Percentiles rank a stretch among this genome's conserved stretches.
Conservation (phyloP, 129 eudicot genomes). For the Gnaphalium uliginosum region DNA sequence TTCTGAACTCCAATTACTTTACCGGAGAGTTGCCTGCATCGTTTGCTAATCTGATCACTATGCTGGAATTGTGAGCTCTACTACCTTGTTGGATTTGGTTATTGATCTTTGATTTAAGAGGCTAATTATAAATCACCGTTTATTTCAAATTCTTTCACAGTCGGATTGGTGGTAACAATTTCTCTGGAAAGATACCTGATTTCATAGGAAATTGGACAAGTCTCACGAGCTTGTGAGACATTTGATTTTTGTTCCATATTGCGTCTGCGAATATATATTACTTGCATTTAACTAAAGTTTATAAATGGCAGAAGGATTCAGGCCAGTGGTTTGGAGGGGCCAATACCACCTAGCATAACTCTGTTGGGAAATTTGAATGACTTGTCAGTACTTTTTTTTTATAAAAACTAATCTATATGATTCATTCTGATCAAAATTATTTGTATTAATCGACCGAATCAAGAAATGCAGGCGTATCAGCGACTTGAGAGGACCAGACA, state of each 20-base stretch:
- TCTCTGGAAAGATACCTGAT: slow-evolving; percentile 65
- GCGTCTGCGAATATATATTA: not conserved
- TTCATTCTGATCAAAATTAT: slow-evolving; percentile 25
- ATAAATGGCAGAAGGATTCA: slow-evolving; percentile 64
- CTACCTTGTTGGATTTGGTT: slow-evolving; percentile 2
- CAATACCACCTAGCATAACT: slow-evolving; percentile 66
- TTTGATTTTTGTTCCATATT: not conserved
- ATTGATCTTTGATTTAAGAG: not conserved
- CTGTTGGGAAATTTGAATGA: slow-evolving; percentile 48
- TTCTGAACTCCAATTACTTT: slow-evolving; percentile 54
- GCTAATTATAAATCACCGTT: not conserved
- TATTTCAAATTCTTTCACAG: slow-evolving; percentile 35
- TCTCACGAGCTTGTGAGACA: slow-evolving; percentile 51
- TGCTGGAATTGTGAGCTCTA: slow-evolving; percentile 63
- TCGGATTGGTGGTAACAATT: slow-evolving; percentile 56
- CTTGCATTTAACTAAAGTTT: slow-evolving; percentile 39
- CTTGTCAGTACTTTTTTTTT: slow-evolving; percentile 48
- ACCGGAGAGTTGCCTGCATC: slow-evolving; percentile 67
- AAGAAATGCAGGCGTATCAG: slow-evolving; percentile 68
- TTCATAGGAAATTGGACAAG: slow-evolving; percentile 60
- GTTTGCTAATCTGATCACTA: slow-evolving; percentile 52
- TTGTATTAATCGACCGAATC: not conserved
- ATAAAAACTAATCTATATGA: slow-evolving; percentile 1
- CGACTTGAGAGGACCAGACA: slow-evolving; percentile 52
- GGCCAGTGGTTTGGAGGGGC: slow-evolving; percentile 74